Evolutionary conservation across 1,139 yeast species (phyloP), one percentile per base, ranked within the genome.

Genomic region (Diutina siamensis): DNA sequence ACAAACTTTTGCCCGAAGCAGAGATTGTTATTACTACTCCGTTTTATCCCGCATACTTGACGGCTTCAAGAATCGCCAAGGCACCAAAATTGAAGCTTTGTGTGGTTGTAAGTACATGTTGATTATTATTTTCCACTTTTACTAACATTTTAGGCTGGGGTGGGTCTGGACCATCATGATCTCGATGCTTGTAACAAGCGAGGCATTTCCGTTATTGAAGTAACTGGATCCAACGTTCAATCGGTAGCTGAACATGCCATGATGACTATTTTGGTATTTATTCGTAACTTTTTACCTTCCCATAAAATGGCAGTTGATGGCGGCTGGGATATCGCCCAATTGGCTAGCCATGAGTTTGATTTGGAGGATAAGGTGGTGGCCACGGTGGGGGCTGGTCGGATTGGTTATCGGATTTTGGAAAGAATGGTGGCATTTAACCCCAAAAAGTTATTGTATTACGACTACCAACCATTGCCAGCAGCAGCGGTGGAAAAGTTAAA

Each of bases 211-310:
- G 94, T 84, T 20, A 67, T 79, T 46, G 94, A 83, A 64, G 94
- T 83, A 47, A 84, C 94, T 33, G 94, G 94, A 4, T 80, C 89
- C 46, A 83, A 84, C 58, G 89, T 83, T 44, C 76, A 72, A 21
- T 80, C 89, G 4, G 94, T 84, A 41, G 89, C 94, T 9, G 94
- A 84, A 63, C 94, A 83, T 56, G 92, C 77, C 41, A 61, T 84
- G 45, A 78, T 83, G 83, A 79, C 86, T 45, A 83, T 83, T 55
- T 69, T 84, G 56, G 73, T 73, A 36, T 71, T 84, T 57, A 81
- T 84, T 42, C 74, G 89, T 58, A 84, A 83, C 72, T 83, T 80
- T 61, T 83, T 80, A 48, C 88, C 88, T 41, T 83, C 89, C 27
- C 89, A 83, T 60, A 75, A 79, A 47, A 86, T 80, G 61, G 78